A percentile compares a stretch with the other conserved stretches of the same genome.
These are phyloP conservation scores for Amphicarpaea edgeworthii DNA, from an alignment of 306 rosid species.

Conservation along the genomic window DNA sequence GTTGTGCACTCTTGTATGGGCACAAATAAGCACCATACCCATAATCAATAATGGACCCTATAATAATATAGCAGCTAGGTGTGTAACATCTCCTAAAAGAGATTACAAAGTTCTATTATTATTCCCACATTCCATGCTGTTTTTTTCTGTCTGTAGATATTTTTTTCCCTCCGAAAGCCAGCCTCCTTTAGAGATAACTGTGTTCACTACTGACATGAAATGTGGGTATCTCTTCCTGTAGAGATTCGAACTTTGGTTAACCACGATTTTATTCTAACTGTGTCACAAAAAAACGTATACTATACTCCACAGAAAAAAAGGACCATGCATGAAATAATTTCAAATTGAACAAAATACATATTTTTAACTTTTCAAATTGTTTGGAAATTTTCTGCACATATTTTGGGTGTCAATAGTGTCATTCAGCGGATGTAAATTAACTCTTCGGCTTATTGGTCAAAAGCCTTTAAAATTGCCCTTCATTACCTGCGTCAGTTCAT, in stretches of 20 bases:
- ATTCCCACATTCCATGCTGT: constrained; percentile 36
- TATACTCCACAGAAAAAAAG: background rate
- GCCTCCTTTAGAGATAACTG: background rate
- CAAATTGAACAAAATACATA: background rate
- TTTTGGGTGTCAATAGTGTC: constrained; percentile 45
- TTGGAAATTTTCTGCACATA: constrained; percentile 49
- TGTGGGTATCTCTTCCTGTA: background rate
- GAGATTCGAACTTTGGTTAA: background rate
- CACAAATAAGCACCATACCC: constrained; percentile 15
- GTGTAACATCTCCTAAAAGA: background rate
- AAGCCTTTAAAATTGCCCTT: constrained; percentile 9
- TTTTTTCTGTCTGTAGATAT: constrained; percentile 34
- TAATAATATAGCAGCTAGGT: background rate
- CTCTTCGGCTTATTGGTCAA: constrained; percentile 43
- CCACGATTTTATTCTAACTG: background rate
- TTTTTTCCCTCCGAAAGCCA: background rate
- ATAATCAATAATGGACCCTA: constrained; percentile 3
- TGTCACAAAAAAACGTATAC: background rate
- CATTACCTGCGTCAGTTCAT: constrained; percentile 42
- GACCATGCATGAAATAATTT: background rate
- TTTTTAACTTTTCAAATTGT: background rate
- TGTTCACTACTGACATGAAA: background rate
- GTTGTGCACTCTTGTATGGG: background rate
- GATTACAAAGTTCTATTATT: background rate
- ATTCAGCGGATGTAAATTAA: constrained; percentile 37